Evolutionary conservation across 2,329 filamentous ascomycete species (phyloP).

Genomic region (Didymella exigua): DNA sequence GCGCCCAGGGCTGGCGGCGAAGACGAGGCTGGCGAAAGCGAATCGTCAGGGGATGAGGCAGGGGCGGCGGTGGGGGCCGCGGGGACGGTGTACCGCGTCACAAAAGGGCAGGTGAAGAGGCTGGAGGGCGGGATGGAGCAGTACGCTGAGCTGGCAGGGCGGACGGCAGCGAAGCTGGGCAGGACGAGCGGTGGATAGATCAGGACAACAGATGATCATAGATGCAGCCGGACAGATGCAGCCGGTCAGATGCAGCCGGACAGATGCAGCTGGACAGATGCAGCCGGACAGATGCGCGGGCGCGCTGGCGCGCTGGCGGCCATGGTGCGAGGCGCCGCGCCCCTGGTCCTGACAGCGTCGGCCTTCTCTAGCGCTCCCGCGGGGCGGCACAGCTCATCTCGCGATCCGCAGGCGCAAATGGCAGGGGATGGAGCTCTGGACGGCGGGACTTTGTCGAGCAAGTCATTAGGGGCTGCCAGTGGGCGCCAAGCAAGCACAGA

Average conservation of each 20-base stretch:
- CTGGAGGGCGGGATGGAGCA: slow-evolving; percentile 48
- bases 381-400: slow-evolving; percentile 18
- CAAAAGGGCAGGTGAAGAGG: slow-evolving; percentile 42
- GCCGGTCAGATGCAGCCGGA: too few species aligned
- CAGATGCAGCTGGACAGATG: too few species aligned
- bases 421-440: slow-evolving; percentile 20
- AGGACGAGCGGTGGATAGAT: slow-evolving; percentile 9
- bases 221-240: too few species aligned
- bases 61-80: slow-evolving; percentile 47
- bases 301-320: not conserved
- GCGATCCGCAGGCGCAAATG: slow-evolving; percentile 29
- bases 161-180: slow-evolving; percentile 36
- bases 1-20: slow-evolving; percentile 47
- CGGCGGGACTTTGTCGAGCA: slow-evolving; percentile 9
- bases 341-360: slow-evolving; percentile 25
- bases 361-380: slow-evolving; percentile 24
- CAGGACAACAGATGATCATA: too few species aligned
- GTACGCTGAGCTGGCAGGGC: slow-evolving; percentile 46
- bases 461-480: slow-evolving; percentile 34
- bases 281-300: too few species aligned
- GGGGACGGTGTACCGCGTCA: slow-evolving; percentile 45
- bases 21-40: slow-evolving; percentile 50
- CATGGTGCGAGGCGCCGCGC: not conserved
- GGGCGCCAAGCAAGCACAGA: slow-evolving; percentile 22
- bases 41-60: slow-evolving; percentile 55